Evolutionary conservation across 2,329 filamentous ascomycete species (phyloP).

Genomic region (Fusarium oxysporum): DNA sequence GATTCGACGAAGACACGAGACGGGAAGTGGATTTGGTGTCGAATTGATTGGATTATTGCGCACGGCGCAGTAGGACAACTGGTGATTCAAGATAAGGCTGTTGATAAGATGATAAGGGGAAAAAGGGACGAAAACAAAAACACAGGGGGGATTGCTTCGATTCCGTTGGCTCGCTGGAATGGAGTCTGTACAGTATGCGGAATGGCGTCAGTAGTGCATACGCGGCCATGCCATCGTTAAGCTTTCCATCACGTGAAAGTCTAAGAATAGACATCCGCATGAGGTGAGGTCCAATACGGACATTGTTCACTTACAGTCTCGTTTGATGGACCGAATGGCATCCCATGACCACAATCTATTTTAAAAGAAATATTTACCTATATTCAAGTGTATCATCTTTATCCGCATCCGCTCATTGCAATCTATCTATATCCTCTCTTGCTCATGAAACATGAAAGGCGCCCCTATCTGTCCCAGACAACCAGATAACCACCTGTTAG

Average conservation of each 20-base stretch:
- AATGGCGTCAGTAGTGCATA: constrained; percentile 33
- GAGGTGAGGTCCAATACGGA: constrained; percentile 3
- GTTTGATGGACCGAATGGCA: neutral
- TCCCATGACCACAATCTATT: neutral
- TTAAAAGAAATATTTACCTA: neutral
- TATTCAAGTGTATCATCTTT: neutral
- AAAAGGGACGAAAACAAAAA: constrained; percentile 3
- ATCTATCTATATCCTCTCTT: neutral
- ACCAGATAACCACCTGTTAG: neutral
- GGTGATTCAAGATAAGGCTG: constrained; percentile 26
- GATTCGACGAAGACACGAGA: constrained; percentile 37
- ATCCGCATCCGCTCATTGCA: neutral
- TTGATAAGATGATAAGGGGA: constrained; percentile 18
- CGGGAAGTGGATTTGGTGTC: constrained; percentile 25
- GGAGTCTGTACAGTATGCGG: neutral
- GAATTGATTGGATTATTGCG: constrained; percentile 38
- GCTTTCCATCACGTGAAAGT: constrained; percentile 19
- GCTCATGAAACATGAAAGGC: too few species aligned
- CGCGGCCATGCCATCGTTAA: constrained; percentile 14
- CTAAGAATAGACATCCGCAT: constrained; percentile 22
- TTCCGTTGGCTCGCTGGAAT: constrained; percentile 4
- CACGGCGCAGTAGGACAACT: constrained; percentile 7
- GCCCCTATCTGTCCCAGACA: neutral
- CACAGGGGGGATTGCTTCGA: neutral
- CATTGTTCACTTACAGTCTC: neutral